Evolutionary conservation across 163 green algal genomes (phyloP).

Genomic region (Picocystis sp.): DNA sequence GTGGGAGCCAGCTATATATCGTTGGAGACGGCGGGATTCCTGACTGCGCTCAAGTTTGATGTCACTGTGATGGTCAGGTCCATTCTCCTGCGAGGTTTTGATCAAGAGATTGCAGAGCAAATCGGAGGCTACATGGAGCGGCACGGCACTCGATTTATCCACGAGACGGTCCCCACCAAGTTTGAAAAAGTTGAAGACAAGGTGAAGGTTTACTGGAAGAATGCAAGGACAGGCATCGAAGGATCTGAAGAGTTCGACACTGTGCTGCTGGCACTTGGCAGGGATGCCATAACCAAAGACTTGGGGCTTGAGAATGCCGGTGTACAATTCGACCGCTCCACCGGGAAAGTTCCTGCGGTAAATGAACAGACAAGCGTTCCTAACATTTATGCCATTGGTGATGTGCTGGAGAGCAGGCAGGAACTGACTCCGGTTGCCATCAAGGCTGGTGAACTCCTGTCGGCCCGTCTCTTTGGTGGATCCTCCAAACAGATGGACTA

Average conservation of each 20-base stretch:
- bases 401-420: conserved; percentile 24
- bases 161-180: conserved; percentile 12
- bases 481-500: conserved; percentile 31
- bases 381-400: conserved; percentile 31
- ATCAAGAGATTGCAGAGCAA: conserved; percentile 26
- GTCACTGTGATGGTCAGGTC: conserved; percentile 24
- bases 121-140: conserved; percentile 25
- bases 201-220: conserved; percentile 20
- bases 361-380: conserved; percentile 25
- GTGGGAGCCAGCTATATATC: conserved; percentile 32
- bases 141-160: conserved; percentile 21
- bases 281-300: conserved; percentile 11
- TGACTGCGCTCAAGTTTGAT: conserved; percentile 24
- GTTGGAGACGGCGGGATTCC: conserved; percentile 28
- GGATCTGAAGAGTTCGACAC: conserved; percentile 26
- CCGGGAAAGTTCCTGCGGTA: conserved; percentile 18
- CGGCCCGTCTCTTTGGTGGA: conserved; percentile 18
- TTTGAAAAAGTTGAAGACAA: conserved; percentile 24
- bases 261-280: conserved; percentile 30
- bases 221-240: conserved; percentile 19
- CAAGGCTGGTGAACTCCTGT: conserved; percentile 24
- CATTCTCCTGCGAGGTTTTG: conserved; percentile 30
- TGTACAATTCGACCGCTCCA: conserved; percentile 13
- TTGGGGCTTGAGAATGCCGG: conserved; percentile 16
- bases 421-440: conserved; percentile 35